A percentile compares a stretch with the other conserved stretches of the same genome.
Conservation (phyloP, 352 stramenopile species). For the Pythium apleroticum region DNA sequence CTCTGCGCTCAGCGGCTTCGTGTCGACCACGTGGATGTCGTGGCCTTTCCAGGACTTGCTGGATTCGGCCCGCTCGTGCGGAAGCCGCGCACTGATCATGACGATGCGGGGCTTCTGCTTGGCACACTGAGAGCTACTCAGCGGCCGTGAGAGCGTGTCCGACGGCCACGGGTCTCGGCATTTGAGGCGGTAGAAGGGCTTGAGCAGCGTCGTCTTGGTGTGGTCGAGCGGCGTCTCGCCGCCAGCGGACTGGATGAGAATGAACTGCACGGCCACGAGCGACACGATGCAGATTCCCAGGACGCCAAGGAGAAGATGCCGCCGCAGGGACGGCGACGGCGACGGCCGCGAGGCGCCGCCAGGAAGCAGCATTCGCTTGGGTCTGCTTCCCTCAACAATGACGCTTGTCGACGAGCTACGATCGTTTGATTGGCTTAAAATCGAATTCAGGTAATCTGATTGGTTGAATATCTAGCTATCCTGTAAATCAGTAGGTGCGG, state of each 20-base stretch:
- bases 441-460: neutral
- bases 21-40: constrained; percentile 5
- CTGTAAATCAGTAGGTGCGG: neutral
- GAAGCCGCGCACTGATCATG: constrained; percentile 17
- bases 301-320: neutral
- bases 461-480: neutral
- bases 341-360: neutral
- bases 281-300: constrained; percentile 1
- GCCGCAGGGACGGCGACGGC: neutral
- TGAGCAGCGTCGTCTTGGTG: constrained; percentile 18
- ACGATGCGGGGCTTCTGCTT: neutral
- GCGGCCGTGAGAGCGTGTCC: neutral
- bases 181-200: constrained; percentile 6
- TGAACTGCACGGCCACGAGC: neutral
- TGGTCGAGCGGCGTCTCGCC: constrained; percentile 14
- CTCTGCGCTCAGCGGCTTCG: constrained; percentile 8
- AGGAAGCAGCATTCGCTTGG: neutral
- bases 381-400: neutral
- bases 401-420: neutral
- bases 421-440: neutral
- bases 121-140: neutral
- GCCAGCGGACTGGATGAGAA: constrained; percentile 9
- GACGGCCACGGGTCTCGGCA: neutral
- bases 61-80: constrained; percentile 3
- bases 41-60: constrained; percentile 7